Conservation (phyloP, 2,329 filamentous ascomycete genomes). For the Hysterium pulicare region DNA sequence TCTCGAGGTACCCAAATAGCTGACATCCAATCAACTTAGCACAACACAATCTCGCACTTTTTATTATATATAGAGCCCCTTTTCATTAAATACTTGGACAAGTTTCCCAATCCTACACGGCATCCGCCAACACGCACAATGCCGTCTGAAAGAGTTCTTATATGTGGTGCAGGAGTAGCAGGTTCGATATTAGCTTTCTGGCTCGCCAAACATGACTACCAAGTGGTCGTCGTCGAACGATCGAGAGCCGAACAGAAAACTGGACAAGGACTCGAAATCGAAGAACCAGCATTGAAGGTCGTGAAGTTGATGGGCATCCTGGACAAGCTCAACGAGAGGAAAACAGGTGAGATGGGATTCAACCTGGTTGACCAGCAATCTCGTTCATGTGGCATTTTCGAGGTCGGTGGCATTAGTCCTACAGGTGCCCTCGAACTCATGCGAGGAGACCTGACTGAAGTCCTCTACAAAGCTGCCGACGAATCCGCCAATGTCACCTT, state of each 20-base stretch:
- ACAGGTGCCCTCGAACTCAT: constrained; percentile 60
- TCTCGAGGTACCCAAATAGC: too few relatives aligned
- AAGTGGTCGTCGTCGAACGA: constrained; percentile 44
- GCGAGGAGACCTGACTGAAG: constrained; percentile 52
- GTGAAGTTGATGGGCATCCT: constrained; percentile 53
- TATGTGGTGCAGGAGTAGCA: constrained; percentile 25
- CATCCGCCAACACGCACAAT: too few relatives aligned
- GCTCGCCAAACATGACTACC: constrained; percentile 42
- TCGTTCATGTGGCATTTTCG: too few relatives aligned
- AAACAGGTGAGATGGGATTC: constrained; percentile 50
- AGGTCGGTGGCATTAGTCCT: constrained; percentile 38
- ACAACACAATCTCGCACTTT: too few relatives aligned
- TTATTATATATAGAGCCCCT: too few relatives aligned
- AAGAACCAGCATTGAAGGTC: constrained; percentile 50
- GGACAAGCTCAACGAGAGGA: constrained; percentile 34
- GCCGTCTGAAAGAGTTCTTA: too few relatives aligned
- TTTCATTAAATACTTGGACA: too few relatives aligned
- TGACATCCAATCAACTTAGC: too few relatives aligned
- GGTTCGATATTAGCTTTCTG: constrained; percentile 48
- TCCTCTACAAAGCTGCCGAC: constrained; percentile 47
- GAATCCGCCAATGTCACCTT: constrained; percentile 31
- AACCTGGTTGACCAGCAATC: constrained; percentile 45
- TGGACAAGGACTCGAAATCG: constrained; percentile 55
- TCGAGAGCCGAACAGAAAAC: constrained; percentile 41
- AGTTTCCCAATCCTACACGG: too few relatives aligned